These are phyloP conservation scores for Paraconiothyrium brasiliense DNA, from an alignment of 2,329 filamentous ascomycete genomes.

Conservation along the genomic window DNA sequence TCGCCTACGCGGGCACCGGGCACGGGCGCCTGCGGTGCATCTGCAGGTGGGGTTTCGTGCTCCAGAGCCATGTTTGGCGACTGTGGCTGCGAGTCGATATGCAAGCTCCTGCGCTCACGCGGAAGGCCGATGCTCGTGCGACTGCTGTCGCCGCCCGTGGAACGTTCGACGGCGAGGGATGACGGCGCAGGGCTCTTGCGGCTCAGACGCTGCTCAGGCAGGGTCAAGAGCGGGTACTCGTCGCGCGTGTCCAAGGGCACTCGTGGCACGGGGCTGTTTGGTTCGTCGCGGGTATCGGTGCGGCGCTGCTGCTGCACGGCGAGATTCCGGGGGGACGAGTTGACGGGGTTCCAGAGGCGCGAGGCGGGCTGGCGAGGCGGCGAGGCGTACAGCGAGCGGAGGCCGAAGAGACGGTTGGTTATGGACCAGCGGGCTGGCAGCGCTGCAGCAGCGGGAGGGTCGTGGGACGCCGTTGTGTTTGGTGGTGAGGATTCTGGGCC, in stretches of 20 bases:
- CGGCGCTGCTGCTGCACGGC: conserved; percentile 46
- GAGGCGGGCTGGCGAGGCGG: conserved; percentile 55
- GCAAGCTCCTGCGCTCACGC: conserved; percentile 43
- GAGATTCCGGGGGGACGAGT: conserved; percentile 63
- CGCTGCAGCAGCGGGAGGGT: conserved; percentile 40
- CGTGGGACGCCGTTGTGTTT: conserved; percentile 36
- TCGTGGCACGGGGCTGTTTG: conserved; percentile 56
- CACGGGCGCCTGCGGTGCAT: conserved; percentile 22
- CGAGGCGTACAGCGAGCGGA: conserved; percentile 35
- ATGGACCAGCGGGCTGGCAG: conserved; percentile 51
- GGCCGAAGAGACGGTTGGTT: conserved; percentile 53
- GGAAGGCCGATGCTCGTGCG: conserved; percentile 65
- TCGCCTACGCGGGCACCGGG: conserved; percentile 31
- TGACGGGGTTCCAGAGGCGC: conserved; percentile 69
- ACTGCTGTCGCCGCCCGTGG: conserved; percentile 56
- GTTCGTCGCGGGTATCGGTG: conserved; percentile 33
- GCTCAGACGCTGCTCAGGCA: conserved; percentile 66
- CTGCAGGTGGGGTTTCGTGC: conserved; percentile 23
- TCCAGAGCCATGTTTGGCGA: conserved; percentile 42
- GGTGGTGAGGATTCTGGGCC: conserved; percentile 7
- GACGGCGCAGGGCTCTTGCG: conserved; percentile 55
- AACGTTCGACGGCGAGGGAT: conserved; percentile 49
- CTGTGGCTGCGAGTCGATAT: conserved; percentile 33
- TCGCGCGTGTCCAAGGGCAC: conserved; percentile 51
- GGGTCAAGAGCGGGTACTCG: conserved; percentile 65